phyloP scores from a whole-genome alignment of 345 rosid genomes.

The Boechera retrofracta region DNA sequence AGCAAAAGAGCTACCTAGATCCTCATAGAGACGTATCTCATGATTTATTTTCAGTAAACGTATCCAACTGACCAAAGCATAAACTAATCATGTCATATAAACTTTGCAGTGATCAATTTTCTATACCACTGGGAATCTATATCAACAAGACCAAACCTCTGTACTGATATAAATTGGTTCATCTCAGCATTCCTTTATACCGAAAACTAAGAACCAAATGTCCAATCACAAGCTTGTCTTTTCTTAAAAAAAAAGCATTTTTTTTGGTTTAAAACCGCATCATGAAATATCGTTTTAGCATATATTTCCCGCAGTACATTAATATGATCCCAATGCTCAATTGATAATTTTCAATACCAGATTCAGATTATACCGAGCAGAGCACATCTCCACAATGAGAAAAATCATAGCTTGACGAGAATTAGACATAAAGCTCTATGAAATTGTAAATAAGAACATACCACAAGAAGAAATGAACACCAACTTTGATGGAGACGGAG shows the following conservation, averaged over 20 bases:
- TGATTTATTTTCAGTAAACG: not conserved
- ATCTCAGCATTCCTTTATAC: not conserved
- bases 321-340: not conserved
- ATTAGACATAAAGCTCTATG: not conserved
- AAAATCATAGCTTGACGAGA: not conserved
- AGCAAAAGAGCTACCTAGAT: constrained; percentile 11
- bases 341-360: not conserved
- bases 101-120: not conserved
- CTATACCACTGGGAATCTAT: too few relatives aligned
- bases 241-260: not conserved
- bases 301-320: not conserved
- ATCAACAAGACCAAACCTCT: not conserved
- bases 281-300: too few relatives aligned
- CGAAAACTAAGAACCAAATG: not conserved
- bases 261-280: not conserved
- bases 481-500: constrained; percentile 68
- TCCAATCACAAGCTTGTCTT: not conserved
- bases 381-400: constrained; percentile 3
- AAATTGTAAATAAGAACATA: constrained; percentile 32
- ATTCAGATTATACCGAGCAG: not conserved
- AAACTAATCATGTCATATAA: not conserved
- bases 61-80: not conserved
- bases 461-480: constrained; percentile 91
- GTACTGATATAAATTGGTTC: not conserved
- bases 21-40: not conserved